Conservation (phyloP, 2,329 filamentous ascomycete genomes). For the Coniochaeta sp. region DNA sequence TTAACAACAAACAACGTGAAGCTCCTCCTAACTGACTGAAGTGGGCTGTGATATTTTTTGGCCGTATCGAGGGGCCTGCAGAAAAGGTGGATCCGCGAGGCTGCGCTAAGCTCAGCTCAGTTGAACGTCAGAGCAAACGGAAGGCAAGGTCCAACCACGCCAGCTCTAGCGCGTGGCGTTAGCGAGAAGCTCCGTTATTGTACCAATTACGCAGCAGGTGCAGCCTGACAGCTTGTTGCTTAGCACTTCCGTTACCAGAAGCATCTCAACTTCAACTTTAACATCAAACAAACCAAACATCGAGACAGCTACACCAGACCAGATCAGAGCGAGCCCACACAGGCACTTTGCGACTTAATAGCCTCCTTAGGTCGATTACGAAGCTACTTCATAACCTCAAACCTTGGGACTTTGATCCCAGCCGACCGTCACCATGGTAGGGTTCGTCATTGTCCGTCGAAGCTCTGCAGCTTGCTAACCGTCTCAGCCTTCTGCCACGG, state of each 20-base stretch:
- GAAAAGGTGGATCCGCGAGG: not conserved
- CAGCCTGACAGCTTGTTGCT: constrained; percentile 1
- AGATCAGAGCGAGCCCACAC: not conserved
- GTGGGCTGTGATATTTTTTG: constrained; percentile 2
- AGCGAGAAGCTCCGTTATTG: not conserved
- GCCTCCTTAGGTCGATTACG: too few relatives aligned
- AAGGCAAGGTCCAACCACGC: not conserved
- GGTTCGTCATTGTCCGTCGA: not conserved
- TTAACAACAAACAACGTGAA: not conserved
- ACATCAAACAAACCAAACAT: not conserved
- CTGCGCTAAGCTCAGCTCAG: not conserved
- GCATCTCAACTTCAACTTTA: not conserved
- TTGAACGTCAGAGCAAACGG: not conserved
- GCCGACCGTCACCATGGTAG: not conserved
- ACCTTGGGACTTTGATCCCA: not conserved
- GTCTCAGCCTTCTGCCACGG: constrained; percentile 85
- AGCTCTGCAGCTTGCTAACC: constrained; percentile 10
- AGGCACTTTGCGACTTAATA: too few relatives aligned
- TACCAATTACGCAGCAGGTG: constrained; percentile 1
- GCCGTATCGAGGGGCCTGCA: not conserved
- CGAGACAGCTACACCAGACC: not conserved
- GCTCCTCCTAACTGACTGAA: not conserved
- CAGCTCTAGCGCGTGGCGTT: not conserved
- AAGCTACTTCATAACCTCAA: not conserved
- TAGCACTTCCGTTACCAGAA: not conserved